phyloP scores from a whole-genome alignment of 1,284 basidiomycete genomes.

The Binderoboletus segoi region DNA sequence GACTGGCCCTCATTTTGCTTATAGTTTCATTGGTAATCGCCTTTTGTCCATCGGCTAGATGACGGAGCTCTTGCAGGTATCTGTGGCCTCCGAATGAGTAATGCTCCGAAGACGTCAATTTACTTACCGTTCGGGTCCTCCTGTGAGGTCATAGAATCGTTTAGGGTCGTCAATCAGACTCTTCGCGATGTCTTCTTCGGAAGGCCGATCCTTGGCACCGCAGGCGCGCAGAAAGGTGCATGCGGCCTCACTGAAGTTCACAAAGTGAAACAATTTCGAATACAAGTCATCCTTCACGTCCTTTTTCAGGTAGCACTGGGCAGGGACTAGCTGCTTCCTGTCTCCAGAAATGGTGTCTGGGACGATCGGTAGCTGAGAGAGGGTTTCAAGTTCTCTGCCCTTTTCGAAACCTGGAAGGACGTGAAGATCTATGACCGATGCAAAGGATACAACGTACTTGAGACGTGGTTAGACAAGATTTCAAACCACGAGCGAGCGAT shows the following conservation, averaged over 20 bases:
- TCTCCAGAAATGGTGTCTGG: background rate
- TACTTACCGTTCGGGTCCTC: background rate
- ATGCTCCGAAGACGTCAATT: too few relatives aligned
- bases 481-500: slow-evolving; percentile 70
- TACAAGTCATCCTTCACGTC: slow-evolving; percentile 42
- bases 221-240: slow-evolving; percentile 75
- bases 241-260: slow-evolving; percentile 87
- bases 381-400: background rate
- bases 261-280: slow-evolving; percentile 78
- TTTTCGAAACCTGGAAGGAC: background rate
- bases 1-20: background rate
- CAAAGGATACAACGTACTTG: background rate
- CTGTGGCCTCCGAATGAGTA: background rate
- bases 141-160: background rate
- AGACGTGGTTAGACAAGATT: background rate
- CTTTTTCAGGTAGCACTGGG: slow-evolving; percentile 2
- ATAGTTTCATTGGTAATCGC: slow-evolving; percentile 1
- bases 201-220: slow-evolving; percentile 86
- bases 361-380: background rate
- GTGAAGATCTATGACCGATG: background rate
- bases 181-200: slow-evolving; percentile 77
- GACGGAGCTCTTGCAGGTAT: slow-evolving; percentile 1
- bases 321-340: background rate
- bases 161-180: slow-evolving; percentile 14
- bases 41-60: background rate